These are phyloP conservation scores for Chalciporus sp. DNA, from an alignment of 1,284 basidiomycete genomes.

Conservation along the genomic window DNA sequence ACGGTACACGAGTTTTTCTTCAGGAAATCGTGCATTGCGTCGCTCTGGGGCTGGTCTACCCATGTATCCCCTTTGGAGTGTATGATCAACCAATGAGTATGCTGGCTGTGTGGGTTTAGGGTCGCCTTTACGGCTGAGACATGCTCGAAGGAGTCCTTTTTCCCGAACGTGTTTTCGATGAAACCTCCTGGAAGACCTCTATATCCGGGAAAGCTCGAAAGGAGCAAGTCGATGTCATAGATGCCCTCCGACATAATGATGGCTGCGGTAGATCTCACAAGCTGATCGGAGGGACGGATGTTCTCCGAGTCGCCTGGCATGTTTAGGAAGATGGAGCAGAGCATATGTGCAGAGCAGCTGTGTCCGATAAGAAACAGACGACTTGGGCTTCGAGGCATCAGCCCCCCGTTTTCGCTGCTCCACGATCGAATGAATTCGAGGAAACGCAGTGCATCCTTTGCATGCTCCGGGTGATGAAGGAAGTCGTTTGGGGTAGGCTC, in stretches of 20 bases:
- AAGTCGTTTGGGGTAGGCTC: conserved; percentile 39
- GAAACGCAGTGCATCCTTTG: conserved; percentile 62
- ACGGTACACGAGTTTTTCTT: conserved; percentile 40
- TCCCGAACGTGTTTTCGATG: conserved; percentile 62
- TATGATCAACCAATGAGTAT: conserved; percentile 66
- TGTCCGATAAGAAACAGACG: conserved; percentile 68
- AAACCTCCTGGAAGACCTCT: conserved; percentile 52
- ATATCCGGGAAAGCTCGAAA: conserved; percentile 64
- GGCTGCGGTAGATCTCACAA: conserved; percentile 53
- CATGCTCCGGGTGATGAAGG: conserved; percentile 70
- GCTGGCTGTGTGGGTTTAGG: conserved; percentile 35
- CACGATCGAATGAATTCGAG: conserved; percentile 55
- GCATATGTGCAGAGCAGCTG: conserved; percentile 80
- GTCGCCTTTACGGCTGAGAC: conserved; percentile 51
- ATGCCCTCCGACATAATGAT: conserved; percentile 73
- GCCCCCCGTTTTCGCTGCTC: conserved; percentile 17
- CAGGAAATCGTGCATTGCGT: conserved; percentile 59
- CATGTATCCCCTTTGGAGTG: conserved; percentile 74
- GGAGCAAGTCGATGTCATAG: conserved; percentile 68
- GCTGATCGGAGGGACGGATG: conserved; percentile 44
- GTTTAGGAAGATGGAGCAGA: conserved; percentile 68
- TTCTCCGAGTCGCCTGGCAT: conserved; percentile 39
- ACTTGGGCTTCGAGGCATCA: conserved; percentile 24
- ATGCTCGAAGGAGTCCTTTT: conserved; percentile 45
- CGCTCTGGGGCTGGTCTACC: conserved; percentile 64